These are phyloP conservation scores for Knufia petricola DNA, from an alignment of 2,329 filamentous ascomycete genomes.

Conservation along the genomic window DNA sequence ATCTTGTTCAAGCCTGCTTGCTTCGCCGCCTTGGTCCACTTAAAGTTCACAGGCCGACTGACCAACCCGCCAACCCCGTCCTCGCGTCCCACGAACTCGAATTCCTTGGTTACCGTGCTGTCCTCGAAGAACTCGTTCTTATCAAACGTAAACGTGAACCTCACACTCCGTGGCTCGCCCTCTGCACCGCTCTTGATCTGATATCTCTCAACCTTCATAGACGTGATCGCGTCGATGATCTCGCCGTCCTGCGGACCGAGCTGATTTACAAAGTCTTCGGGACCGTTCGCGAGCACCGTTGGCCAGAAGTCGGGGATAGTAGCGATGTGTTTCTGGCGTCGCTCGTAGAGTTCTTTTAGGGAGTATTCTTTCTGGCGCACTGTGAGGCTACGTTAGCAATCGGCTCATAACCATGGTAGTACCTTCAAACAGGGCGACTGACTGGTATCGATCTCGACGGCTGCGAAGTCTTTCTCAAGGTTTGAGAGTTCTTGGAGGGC, in stretches of 20 bases:
- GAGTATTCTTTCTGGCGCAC: constrained; percentile 19
- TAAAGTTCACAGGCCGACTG: constrained; percentile 77
- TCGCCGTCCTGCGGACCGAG: constrained; percentile 55
- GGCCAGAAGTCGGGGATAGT: constrained; percentile 87
- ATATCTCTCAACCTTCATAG: constrained; percentile 67
- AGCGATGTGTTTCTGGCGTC: constrained; percentile 60
- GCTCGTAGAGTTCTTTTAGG: constrained; percentile 57
- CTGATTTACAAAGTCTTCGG: constrained; percentile 76
- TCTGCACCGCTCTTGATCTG: constrained; percentile 53
- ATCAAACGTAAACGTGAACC: constrained; percentile 65
- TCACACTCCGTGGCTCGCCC: constrained; percentile 72
- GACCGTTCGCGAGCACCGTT: constrained; percentile 81
- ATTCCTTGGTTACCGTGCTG: constrained; percentile 75
- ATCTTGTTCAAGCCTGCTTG: constrained; percentile 53
- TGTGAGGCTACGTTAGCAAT: constrained; percentile 6
- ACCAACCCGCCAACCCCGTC: constrained; percentile 61
- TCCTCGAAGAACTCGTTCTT: constrained; percentile 78
- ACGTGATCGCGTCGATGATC: constrained; percentile 59
- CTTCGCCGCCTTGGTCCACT: constrained; percentile 73
- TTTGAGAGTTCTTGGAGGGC: constrained; percentile 54
- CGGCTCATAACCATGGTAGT: too few species aligned
- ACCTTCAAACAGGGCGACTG: constrained; percentile 35
- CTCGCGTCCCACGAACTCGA: constrained; percentile 54
- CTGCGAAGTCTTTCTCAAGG: constrained; percentile 74
- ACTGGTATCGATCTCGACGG: constrained; percentile 76